A percentile compares a stretch with the other conserved stretches of the same genome.
These are phyloP conservation scores for Coniferiporia weirii DNA, from an alignment of 1,284 basidiomycete species.

Conservation along the genomic window DNA sequence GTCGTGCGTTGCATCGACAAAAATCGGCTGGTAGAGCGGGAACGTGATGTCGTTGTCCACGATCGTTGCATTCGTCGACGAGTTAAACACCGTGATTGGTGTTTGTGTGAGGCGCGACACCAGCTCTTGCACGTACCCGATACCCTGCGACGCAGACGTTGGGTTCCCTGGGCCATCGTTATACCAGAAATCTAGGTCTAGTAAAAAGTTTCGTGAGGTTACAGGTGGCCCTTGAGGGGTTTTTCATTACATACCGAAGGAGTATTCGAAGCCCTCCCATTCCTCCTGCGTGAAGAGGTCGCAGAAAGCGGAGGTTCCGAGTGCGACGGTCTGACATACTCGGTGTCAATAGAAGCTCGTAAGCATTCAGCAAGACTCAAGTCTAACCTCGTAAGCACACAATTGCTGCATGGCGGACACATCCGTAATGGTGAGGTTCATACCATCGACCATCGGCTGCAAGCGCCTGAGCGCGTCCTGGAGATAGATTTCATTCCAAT, in stretches of 20 bases:
- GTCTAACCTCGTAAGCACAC: slow-evolving; percentile 47
- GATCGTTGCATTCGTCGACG: slow-evolving; percentile 74
- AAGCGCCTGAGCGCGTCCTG: slow-evolving; percentile 56
- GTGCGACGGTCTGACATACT: slow-evolving; percentile 44
- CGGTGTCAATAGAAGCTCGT: no score
- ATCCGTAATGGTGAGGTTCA: slow-evolving; percentile 54
- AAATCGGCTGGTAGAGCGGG: slow-evolving; percentile 62
- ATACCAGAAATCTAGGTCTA: slow-evolving; percentile 39
- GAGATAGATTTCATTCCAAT: slow-evolving; percentile 54
- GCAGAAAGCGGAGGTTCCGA: slow-evolving; percentile 75
- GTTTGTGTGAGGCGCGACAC: slow-evolving; percentile 67
- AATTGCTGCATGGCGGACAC: slow-evolving; percentile 44
- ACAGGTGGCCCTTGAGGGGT: not conserved
- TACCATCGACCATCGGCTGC: slow-evolving; percentile 55
- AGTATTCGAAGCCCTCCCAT: slow-evolving; percentile 64
- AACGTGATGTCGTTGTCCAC: slow-evolving; percentile 62
- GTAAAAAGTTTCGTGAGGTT: slow-evolving; percentile 28
- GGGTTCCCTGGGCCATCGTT: slow-evolving; percentile 54
- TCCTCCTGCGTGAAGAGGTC: slow-evolving; percentile 53
- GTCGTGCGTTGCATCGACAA: slow-evolving; percentile 81
- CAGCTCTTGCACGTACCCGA: slow-evolving; percentile 82
- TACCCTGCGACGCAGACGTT: slow-evolving; percentile 55
- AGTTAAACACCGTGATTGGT: slow-evolving; percentile 58
- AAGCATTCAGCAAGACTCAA: no score
- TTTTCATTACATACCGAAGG: slow-evolving; percentile 48